Conservation (phyloP, 495 filamentous ascomycete genomes). For the Penicillium silybi region DNA sequence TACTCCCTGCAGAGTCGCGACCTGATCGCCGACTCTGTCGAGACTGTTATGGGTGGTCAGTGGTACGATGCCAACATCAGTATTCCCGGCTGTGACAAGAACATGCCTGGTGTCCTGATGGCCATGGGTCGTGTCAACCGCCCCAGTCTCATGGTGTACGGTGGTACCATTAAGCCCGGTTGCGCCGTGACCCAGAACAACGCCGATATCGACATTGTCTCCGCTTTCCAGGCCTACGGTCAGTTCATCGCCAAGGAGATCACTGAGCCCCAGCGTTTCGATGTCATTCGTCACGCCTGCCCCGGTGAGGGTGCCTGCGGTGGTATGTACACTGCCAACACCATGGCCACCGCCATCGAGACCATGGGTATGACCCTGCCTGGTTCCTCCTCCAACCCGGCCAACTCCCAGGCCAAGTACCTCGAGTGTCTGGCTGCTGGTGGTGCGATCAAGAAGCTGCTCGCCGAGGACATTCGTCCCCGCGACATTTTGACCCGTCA, state of each 20-base stretch:
- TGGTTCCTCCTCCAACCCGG: constrained; percentile 88
- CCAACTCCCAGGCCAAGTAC: constrained; percentile 80
- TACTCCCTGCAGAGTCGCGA: constrained; percentile 92
- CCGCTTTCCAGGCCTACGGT: constrained; percentile 96
- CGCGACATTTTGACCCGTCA: constrained; percentile 85
- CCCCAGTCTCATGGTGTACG: constrained; percentile 95
- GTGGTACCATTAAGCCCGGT: constrained; percentile 89
- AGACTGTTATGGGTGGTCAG: constrained; percentile 98
- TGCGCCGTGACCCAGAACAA: constrained; percentile 68
- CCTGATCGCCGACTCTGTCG: constrained; percentile 94
- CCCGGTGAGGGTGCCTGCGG: constrained; percentile 92
- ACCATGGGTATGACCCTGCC: constrained; percentile 93
- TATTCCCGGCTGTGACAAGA: constrained; percentile 99
- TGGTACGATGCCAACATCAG: constrained; percentile 99
- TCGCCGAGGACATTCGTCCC: constrained; percentile 85
- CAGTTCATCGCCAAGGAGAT: constrained; percentile 92
- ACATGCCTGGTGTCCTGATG: constrained; percentile 98
- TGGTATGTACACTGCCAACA: constrained; percentile 99
- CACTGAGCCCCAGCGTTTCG: constrained; percentile 81
- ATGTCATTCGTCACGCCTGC: constrained; percentile 93
- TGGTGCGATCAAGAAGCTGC: constrained; percentile 77
- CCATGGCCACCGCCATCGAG: constrained; percentile 97
- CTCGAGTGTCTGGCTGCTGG: constrained; percentile 83
- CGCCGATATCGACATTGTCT: constrained; percentile 87
- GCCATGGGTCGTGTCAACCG: constrained; percentile 95